Evolutionary conservation across 1,284 basidiomycete species (phyloP).

Genomic region (Heterobasidion annosum): DNA sequence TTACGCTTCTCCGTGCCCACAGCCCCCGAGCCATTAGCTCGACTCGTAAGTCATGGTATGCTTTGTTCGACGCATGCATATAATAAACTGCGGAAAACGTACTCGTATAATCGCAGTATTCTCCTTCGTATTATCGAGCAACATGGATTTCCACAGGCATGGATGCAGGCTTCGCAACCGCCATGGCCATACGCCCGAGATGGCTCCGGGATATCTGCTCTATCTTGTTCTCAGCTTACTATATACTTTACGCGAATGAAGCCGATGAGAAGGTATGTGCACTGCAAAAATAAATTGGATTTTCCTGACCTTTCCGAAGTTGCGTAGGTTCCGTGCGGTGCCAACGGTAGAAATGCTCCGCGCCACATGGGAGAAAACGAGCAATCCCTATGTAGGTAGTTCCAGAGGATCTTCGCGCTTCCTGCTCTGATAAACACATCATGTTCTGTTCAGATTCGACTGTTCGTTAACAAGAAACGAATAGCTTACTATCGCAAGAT

Average conservation of each 20-base stretch:
- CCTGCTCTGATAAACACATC: slow-evolving; percentile 1
- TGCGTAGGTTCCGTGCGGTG: slow-evolving; percentile 84
- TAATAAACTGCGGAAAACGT: not conserved
- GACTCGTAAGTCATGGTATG: slow-evolving; percentile 47
- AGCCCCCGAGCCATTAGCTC: slow-evolving; percentile 92
- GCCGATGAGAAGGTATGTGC: slow-evolving; percentile 83
- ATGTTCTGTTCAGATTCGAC: slow-evolving; percentile 46
- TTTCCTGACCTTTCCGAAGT: slow-evolving; percentile 31
- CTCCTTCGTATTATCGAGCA: slow-evolving; percentile 90
- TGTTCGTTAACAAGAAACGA: slow-evolving; percentile 48
- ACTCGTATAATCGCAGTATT: slow-evolving; percentile 50
- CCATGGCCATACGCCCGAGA: slow-evolving; percentile 87
- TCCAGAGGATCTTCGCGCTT: slow-evolving; percentile 3
- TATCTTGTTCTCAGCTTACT: slow-evolving; percentile 82
- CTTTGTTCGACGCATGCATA: not conserved
- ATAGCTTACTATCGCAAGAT: slow-evolving; percentile 71
- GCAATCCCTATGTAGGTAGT: slow-evolving; percentile 75
- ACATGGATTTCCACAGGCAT: slow-evolving; percentile 92
- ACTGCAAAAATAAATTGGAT: not conserved
- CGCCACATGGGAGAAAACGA: slow-evolving; percentile 93
- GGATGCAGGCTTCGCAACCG: slow-evolving; percentile 96
- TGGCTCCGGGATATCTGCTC: slow-evolving; percentile 87
- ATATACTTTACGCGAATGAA: slow-evolving; percentile 89
- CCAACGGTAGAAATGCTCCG: slow-evolving; percentile 96
- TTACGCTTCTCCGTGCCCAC: slow-evolving; percentile 8